These are phyloP conservation scores for Saccharomyces hybrid DNA, from an alignment of 1,139 yeast genomes.

Conservation along the genomic window DNA sequence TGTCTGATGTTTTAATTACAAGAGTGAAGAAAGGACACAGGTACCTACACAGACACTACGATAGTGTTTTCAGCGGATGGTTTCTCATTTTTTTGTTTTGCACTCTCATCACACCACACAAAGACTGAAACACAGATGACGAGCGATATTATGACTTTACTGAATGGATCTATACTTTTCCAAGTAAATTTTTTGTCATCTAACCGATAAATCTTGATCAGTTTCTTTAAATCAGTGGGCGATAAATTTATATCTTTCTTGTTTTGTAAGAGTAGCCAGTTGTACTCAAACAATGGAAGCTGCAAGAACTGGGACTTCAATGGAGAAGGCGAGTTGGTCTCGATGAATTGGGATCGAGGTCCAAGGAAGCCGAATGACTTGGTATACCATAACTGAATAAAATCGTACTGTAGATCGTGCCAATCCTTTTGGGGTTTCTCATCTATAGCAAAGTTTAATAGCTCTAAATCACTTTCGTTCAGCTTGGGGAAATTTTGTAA, in stretches of 20 bases:
- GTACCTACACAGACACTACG: background rate
- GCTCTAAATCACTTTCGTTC: background rate
- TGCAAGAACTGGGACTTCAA: background rate
- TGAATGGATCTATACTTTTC: background rate
- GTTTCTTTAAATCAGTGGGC: background rate
- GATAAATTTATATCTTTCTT: background rate
- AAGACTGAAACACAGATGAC: background rate
- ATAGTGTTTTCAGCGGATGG: background rate
- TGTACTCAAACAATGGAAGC: background rate
- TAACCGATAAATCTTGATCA: background rate
- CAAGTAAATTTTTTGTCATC: background rate
- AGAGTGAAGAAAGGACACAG: background rate
- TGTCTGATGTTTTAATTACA: background rate
- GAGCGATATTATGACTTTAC: background rate
- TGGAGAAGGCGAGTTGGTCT: background rate
- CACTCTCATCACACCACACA: background rate
- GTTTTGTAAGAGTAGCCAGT: background rate
- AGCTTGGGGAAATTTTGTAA: background rate
- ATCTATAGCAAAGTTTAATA: background rate
- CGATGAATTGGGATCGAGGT: background rate
- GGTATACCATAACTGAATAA: background rate
- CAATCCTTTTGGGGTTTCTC: background rate
- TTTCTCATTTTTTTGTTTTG: background rate
- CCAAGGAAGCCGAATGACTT: background rate
- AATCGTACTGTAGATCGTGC: background rate